These are phyloP conservation scores for Dendrobium nobile DNA, from an alignment of 106 monocot species.

Conservation along the genomic window DNA sequence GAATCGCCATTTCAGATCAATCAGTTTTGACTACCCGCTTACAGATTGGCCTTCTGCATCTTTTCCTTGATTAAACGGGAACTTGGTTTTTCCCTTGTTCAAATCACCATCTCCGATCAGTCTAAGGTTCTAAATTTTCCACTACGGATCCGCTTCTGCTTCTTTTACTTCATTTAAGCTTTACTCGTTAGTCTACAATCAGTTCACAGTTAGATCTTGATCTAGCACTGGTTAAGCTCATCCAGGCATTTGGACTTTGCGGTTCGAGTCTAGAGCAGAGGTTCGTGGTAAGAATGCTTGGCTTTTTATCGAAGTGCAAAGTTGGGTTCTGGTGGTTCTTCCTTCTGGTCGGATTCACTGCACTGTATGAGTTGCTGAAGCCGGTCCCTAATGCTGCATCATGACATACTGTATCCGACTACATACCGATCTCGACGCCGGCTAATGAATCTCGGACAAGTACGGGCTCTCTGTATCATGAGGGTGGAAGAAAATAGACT, in stretches of 20 bases:
- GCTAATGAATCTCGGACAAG: slow-evolving; percentile 56
- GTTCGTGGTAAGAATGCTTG: slow-evolving; percentile 18
- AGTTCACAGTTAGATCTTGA: not conserved
- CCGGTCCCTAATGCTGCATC: slow-evolving; percentile 63
- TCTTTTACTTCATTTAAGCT: not conserved
- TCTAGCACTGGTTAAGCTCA: not conserved
- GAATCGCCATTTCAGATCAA: not conserved
- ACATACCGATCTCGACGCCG: slow-evolving; percentile 66
- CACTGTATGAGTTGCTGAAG: slow-evolving; percentile 56
- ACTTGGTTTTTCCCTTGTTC: too few relatives aligned
- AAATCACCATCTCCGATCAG: too few relatives aligned
- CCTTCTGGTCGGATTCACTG: slow-evolving; percentile 29
- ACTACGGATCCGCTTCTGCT: too few relatives aligned
- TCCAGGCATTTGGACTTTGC: not conserved
- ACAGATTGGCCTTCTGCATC: not conserved
- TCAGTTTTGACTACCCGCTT: not conserved
- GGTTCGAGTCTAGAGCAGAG: not conserved
- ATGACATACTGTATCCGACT: slow-evolving; percentile 99
- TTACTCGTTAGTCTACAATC: not conserved
- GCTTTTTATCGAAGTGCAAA: slow-evolving; percentile 35
- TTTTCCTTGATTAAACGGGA: not conserved
- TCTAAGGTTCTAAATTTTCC: too few relatives aligned
- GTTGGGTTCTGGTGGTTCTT: slow-evolving; percentile 35
- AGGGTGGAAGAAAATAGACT: slow-evolving; percentile 96
- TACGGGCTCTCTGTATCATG: slow-evolving; percentile 93